A percentile compares a stretch with the other conserved stretches of the same genome.
phyloP scores from a whole-genome alignment of 495 filamentous ascomycete species.

The Saxispiralis lemnorum region DNA sequence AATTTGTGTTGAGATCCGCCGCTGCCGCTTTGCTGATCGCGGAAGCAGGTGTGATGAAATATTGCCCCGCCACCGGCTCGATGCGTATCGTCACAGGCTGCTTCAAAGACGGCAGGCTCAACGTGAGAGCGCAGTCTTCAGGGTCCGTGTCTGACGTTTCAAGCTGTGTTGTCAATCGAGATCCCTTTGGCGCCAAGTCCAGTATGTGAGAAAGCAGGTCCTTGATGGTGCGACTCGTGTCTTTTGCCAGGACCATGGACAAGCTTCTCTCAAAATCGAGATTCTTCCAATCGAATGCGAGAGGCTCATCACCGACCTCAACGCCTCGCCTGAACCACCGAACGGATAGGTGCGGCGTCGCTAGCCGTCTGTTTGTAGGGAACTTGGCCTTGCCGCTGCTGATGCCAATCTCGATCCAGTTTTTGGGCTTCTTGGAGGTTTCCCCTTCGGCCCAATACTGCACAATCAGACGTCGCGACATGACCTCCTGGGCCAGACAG shows the following conservation, averaged over 20 bases:
- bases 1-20: slow-evolving; percentile 14
- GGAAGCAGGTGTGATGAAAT: slow-evolving; percentile 10
- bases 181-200: slow-evolving; percentile 30
- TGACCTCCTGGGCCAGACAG: slow-evolving; percentile 50
- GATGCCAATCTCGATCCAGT: slow-evolving; percentile 79
- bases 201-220: slow-evolving; percentile 40
- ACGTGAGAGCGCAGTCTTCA: slow-evolving; percentile 8
- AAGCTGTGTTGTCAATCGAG: slow-evolving; percentile 34
- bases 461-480: slow-evolving; percentile 62
- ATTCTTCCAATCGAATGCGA: slow-evolving; percentile 44
- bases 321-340: slow-evolving; percentile 74
- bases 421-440: slow-evolving; percentile 44
- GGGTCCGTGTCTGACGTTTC: slow-evolving; percentile 41
- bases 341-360: slow-evolving; percentile 38
- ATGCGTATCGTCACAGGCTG: slow-evolving; percentile 5
- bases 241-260: slow-evolving; percentile 54
- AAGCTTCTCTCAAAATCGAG: slow-evolving; percentile 60
- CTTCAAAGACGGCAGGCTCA: slow-evolving; percentile 4
- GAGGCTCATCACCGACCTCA: slow-evolving; percentile 45
- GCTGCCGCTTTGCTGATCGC: slow-evolving; percentile 7
- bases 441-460: slow-evolving; percentile 62
- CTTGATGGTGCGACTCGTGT: slow-evolving; percentile 48
- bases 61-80: slow-evolving; percentile 14
- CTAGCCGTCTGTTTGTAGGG: slow-evolving; percentile 23
- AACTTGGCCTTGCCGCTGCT: slow-evolving; percentile 38